Conservation (phyloP, 31 red algal species). For the Odonthalia washingtoniensis region DNA sequence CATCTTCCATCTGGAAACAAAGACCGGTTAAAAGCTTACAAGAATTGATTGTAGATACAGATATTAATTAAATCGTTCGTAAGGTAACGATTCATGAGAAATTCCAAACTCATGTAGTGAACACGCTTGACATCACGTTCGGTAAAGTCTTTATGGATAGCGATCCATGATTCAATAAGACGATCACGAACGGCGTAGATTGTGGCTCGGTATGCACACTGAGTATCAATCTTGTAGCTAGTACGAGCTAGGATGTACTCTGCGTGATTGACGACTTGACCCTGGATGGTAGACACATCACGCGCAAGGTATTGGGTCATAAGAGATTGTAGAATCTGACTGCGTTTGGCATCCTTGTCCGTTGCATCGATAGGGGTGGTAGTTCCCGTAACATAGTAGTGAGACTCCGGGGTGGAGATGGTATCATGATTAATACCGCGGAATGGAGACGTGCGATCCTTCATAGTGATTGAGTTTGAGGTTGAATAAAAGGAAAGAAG, state of each 20-base stretch:
- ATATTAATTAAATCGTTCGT: too few relatives aligned
- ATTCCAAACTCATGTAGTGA: too few relatives aligned
- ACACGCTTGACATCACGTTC: constrained; percentile 75
- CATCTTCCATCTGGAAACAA: too few relatives aligned
- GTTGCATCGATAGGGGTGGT: constrained; percentile 80
- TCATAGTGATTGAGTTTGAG: too few relatives aligned
- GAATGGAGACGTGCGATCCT: constrained; percentile 92
- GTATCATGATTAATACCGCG: constrained; percentile 85
- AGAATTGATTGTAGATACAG: too few relatives aligned
- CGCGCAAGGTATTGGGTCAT: constrained; percentile 99
- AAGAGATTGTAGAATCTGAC: constrained; percentile 80
- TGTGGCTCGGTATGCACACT: constrained; percentile 94
- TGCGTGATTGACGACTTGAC: constrained; percentile 94
- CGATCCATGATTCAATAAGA: constrained; percentile 84
- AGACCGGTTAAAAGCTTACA: too few relatives aligned
- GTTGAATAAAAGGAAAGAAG: too few relatives aligned
- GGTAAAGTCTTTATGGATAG: constrained; percentile 83
- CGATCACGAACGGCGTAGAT: constrained; percentile 75
- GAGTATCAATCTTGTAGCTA: constrained; percentile 95
- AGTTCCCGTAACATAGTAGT: constrained; percentile 82
- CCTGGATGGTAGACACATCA: constrained; percentile 90
- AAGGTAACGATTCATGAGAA: too few relatives aligned
- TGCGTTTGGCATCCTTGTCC: constrained; percentile 74
- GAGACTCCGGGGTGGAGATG: constrained; percentile 81
- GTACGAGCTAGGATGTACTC: constrained; percentile 98